A percentile compares a stretch with the other conserved stretches of the same genome.
These are phyloP conservation scores for Candida chauliodis DNA, from an alignment of 805 yeast genomes.

Conservation along the genomic window DNA sequence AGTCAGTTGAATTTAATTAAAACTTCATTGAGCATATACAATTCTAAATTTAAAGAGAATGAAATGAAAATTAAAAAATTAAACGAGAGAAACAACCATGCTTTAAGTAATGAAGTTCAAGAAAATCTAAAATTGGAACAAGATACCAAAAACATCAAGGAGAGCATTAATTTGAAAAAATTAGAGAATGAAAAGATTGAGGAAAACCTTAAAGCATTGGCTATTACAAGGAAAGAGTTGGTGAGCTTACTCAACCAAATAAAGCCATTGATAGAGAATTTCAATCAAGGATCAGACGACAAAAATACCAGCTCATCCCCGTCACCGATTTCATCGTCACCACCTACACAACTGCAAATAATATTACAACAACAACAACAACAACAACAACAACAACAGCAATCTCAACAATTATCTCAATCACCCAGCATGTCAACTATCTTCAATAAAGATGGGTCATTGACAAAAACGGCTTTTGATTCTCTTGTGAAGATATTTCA, in stretches of 20 bases:
- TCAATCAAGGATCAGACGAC: constrained; percentile 13
- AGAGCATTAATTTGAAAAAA: constrained; percentile 18
- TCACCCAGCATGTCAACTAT: constrained; percentile 7
- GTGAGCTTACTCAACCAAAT: constrained; percentile 14
- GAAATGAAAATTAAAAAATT: constrained; percentile 16
- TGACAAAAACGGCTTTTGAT: constrained; percentile 25
- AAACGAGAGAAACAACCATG: constrained; percentile 20
- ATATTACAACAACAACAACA: background rate
- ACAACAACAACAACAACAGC: background rate
- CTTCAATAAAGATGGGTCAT: constrained; percentile 30
- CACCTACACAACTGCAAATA: too few relatives aligned
- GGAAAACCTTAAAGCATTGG: constrained; percentile 18
- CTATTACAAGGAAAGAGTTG: constrained; percentile 23
- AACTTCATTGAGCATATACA: constrained; percentile 16
- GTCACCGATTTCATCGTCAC: background rate
- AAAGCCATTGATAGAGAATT: constrained; percentile 22
- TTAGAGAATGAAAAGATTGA: constrained; percentile 23
- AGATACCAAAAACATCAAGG: constrained; percentile 12
- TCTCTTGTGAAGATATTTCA: constrained; percentile 20
- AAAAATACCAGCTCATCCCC: background rate
- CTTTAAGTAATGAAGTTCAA: constrained; percentile 20
- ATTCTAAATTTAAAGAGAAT: constrained; percentile 18
- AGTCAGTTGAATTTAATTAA: constrained; percentile 20
- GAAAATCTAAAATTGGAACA: constrained; percentile 20
- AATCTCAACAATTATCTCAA: constrained; percentile 4